Evolutionary conservation across 1,284 basidiomycete genomes (phyloP).

Genomic region (Malassezia restricta): DNA sequence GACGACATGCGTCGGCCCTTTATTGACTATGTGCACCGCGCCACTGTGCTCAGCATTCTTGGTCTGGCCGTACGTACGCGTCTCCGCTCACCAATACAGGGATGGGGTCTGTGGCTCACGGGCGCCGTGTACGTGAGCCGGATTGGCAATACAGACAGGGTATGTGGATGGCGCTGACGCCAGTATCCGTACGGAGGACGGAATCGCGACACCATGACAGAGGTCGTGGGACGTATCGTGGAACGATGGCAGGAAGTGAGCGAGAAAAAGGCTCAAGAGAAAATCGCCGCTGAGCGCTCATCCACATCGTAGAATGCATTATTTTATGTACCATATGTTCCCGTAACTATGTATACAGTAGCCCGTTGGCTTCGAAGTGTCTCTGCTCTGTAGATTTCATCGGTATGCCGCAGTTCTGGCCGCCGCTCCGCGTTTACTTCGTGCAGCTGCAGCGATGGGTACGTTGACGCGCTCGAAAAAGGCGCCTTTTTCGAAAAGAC

Average conservation of each 20-base stretch:
- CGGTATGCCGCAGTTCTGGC: neutral
- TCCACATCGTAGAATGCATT: too few species aligned
- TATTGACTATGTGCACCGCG: conserved; percentile 11
- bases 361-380: neutral
- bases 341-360: too few species aligned
- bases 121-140: conserved; percentile 16
- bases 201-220: conserved; percentile 1
- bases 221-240: conserved; percentile 7
- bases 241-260: neutral
- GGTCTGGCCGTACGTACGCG: conserved; percentile 3
- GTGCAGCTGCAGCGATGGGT: neutral
- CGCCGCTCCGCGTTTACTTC: conserved; percentile 1
- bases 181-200: conserved; percentile 6
- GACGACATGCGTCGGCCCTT: neutral
- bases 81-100: neutral
- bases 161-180: conserved; percentile 1
- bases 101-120: conserved; percentile 15
- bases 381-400: neutral
- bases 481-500: neutral
- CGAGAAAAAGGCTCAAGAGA: neutral
- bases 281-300: neutral
- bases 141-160: conserved; percentile 10
- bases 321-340: too few species aligned
- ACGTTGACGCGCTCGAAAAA: neutral
- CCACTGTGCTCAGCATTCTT: conserved; percentile 5